Evolutionary conservation across 371 early-diverging fungal species (phyloP).

Genomic region (Rhizopus delemar): DNA sequence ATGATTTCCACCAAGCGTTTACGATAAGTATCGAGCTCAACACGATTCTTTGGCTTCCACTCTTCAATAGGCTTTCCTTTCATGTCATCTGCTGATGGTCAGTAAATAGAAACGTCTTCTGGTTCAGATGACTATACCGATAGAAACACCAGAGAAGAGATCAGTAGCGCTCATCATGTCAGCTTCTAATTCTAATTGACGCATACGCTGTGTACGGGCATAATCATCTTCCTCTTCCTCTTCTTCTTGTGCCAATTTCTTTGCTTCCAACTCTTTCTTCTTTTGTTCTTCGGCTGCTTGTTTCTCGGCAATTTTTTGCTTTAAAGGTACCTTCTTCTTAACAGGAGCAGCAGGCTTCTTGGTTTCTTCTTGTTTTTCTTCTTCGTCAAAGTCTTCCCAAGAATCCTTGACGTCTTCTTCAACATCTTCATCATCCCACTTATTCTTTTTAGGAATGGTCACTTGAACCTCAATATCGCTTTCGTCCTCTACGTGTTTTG

Average conservation of each 20-base stretch:
- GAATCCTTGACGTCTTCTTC: conserved; percentile 74
- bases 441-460: conserved; percentile 50
- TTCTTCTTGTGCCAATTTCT: conserved; percentile 43
- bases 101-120: not conserved
- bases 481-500: conserved; percentile 18
- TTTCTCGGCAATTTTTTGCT: conserved; percentile 78
- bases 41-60: conserved; percentile 78
- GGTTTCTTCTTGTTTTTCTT: conserved; percentile 48
- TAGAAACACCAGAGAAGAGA: conserved; percentile 74
- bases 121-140: conserved; percentile 36
- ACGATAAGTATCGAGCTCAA: conserved; percentile 80
- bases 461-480: conserved; percentile 38
- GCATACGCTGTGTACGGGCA: conserved; percentile 66
- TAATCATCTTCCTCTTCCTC: conserved; percentile 67
- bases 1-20: conserved; percentile 72
- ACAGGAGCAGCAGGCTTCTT: conserved; percentile 38
- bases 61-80: conserved; percentile 61
- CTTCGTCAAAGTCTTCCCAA: conserved; percentile 78
- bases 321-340: conserved; percentile 67
- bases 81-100: conserved; percentile 35
- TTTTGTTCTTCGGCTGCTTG: conserved; percentile 73
- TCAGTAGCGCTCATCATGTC: conserved; percentile 86
- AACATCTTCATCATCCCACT: conserved; percentile 86
- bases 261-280: conserved; percentile 57
- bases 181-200: conserved; percentile 70